Evolutionary conservation across 768 basidiomycete species (phyloP), one percentile per base, ranked within the genome.

Genomic region (Termitomyces sp.): DNA sequence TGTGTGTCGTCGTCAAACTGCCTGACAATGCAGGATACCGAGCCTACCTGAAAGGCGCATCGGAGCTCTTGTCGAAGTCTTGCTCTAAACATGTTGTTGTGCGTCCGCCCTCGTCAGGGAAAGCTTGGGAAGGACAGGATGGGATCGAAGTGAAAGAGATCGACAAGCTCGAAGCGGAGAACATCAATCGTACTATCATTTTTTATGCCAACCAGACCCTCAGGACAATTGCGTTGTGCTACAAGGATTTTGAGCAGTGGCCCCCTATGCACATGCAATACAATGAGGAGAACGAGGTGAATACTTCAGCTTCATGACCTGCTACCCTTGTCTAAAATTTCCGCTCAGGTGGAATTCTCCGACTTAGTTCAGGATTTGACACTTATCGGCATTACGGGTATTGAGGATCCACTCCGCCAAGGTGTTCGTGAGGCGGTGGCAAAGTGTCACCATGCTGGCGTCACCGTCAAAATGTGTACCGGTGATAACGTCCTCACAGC

Each of bases 151-250:
- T 82, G 2, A 72, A 67, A 56, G 69, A 69, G 1, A 92, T 97
- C 56, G 85, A 84, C 63, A 75, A 81, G 10, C 73, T 85, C 17
- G 84, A 86, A 14, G 76, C 78, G 57, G 87, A 89, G 65, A 98
- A 98, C 67, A 92, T 98, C 68, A 81, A 79, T 28, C 82, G 91
- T 46, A 98, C 96, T 14, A 98, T 95, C 71, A 95, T 96, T 62
- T 96, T 97, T 72, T 98, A 99, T 69, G 95, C 95, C 64, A 95
- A 95, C 70, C 96, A 98, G 74, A 89, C 86, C 12, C 84, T 98
- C 10, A 85, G 96, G 50, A 98, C 97, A 1, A 91, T 99, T 62
- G 94, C 95, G 1, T 72, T 98, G 45, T 97, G 95, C 70, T 98
- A 98, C 67, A 81, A 86, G 48, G 95, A 99, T 66, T 86, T 97